Evolutionary conservation across 2,329 filamentous ascomycete species (phyloP), one percentile per base, ranked within the genome.

Genomic region (Dothideomycetes sp.): DNA sequence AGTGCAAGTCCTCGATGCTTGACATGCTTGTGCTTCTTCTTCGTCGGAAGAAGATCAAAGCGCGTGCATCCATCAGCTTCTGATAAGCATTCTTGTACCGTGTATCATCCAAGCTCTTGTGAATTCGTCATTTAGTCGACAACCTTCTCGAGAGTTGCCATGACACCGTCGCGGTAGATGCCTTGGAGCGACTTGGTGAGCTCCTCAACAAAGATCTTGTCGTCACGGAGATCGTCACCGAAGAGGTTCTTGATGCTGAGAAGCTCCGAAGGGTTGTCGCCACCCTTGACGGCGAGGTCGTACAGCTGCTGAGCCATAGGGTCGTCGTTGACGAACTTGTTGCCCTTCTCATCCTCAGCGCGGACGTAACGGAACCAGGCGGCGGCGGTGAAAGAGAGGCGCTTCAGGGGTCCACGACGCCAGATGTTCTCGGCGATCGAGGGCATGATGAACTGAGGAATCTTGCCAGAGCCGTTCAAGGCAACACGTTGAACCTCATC

Each of bases 401-500:
- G 66, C 28, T 66, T 37, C 19, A 44, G 65, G 47, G 68, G 68
- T 12, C 58, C 63, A 2, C 52, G 61, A 0, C 54, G 53, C 66
- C 64, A 67, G 45, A 73, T 73, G 31, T 47, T 53, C 60, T 68
- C 64, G 44, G 64, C 64, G 44, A 68, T 61, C 20, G 64, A 65
- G 8, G 64, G 64, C 64, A 67, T 68, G 61, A 68, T 65, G 59
- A 68, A 68, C 57, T 68, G 68, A 0, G 70, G 70, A 27, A 73
- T 65, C 64, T 73, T 73, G 59, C 70, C 70, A 5, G 69, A 71
- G 16, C 63, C 69, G 53, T 67, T 67, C 16, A 73, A 64, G 45
- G 66, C 67, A 45, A 73, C 58, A 25, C 70, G 70, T 27, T 68
- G 65, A 41, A 73, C 60, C 57, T 72, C 69, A 45, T 73, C 70